phyloP scores from a whole-genome alignment of 257 asterid genomes.

The Capsicum chinense region DNA sequence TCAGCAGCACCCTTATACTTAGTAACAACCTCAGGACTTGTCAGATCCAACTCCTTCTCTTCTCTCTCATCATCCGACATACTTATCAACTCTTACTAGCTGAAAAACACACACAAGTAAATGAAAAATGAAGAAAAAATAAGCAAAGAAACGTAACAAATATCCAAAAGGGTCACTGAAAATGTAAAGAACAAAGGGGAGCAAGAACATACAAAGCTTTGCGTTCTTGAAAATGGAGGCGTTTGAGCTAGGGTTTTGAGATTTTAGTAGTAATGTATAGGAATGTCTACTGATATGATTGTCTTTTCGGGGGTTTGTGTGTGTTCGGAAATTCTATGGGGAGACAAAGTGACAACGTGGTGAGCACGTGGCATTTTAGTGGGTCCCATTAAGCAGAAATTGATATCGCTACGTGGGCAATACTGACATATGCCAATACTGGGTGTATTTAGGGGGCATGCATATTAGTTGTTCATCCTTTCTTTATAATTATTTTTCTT shows the following conservation, averaged over 20 bases:
- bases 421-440: neutral
- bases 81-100: constrained; percentile 33
- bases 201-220: too few relatives aligned
- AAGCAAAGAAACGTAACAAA: neutral
- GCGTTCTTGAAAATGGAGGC: constrained; percentile 12
- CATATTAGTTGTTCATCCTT: too few relatives aligned
- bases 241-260: constrained; percentile 43
- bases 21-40: constrained; percentile 85
- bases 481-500: too few relatives aligned
- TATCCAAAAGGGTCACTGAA: neutral
- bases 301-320: neutral
- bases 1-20: constrained; percentile 93
- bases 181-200: neutral
- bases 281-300: neutral
- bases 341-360: neutral
- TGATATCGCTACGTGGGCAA: neutral
- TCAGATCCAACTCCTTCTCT: constrained; percentile 92
- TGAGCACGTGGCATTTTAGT: neutral
- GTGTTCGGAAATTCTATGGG: constrained; percentile 9
- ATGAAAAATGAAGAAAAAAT: neutral
- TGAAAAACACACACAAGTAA: constrained; percentile 17
- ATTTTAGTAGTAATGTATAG: neutral
- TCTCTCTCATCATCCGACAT: constrained; percentile 97
- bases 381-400: neutral
- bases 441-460: too few relatives aligned